phyloP scores from a whole-genome alignment of 192 early-diverging fungal species.

The Backusella parvicylindrica region DNA sequence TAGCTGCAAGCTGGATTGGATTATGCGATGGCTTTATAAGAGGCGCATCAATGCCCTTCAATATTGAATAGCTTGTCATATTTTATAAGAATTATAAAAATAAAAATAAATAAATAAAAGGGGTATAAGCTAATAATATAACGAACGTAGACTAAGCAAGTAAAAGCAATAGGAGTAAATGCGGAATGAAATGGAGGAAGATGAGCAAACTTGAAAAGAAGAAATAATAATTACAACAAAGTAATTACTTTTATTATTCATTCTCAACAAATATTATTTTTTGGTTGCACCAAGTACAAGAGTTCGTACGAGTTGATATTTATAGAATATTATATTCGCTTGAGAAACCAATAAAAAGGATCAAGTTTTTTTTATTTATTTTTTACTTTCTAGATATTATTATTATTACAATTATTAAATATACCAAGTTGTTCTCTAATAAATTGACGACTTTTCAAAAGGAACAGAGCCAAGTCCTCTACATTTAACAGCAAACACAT shows the following conservation, averaged over 20 bases:
- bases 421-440: not conserved
- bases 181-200: not conserved
- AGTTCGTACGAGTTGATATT: not conserved
- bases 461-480: conserved; percentile 41
- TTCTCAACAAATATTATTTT: not conserved
- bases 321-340: not conserved
- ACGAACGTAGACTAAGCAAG: not conserved
- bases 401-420: not conserved
- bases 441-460: conserved; percentile 35
- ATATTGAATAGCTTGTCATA: not conserved
- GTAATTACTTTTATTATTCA: not conserved
- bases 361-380: not conserved
- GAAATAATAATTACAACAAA: not conserved
- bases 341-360: not conserved
- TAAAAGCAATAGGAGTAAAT: not conserved
- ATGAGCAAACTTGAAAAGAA: not conserved
- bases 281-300: not conserved
- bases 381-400: not conserved
- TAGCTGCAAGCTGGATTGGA: conserved; percentile 38
- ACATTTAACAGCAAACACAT: conserved; percentile 44
- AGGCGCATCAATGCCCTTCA: not conserved
- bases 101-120: not conserved
- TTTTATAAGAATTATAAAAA: not conserved
- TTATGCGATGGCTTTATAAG: conserved; percentile 22
- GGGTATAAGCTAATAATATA: not conserved